Evolutionary conservation across 345 rosid genomes (phyloP).

Genomic region (Schrenkiella parvula): DNA sequence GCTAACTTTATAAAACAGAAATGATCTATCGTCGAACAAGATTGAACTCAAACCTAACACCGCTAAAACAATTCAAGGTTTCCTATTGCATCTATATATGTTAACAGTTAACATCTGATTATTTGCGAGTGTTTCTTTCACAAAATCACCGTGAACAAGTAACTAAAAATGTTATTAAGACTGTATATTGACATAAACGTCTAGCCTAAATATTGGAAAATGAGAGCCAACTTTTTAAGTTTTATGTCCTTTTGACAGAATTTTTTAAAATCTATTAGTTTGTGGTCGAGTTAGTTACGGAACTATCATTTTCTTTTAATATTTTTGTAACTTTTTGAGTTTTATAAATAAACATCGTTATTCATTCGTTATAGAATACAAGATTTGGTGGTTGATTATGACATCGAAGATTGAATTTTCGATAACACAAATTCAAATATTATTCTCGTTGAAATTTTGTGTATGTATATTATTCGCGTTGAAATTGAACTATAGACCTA

Average conservation of each 20-base stretch:
- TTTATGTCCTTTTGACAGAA: conserved; percentile 2
- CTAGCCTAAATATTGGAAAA: conserved; percentile 12
- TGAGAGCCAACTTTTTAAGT: not conserved
- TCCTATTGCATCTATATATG: not conserved
- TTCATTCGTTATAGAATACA: not conserved
- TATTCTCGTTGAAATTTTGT: too few species aligned
- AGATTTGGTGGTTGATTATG: conserved; percentile 26
- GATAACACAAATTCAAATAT: not conserved
- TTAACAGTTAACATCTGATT: not conserved
- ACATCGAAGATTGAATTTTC: conserved; percentile 1
- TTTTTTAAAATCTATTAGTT: not conserved
- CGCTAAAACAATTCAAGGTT: not conserved
- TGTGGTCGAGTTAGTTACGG: conserved; percentile 27
- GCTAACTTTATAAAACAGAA: not conserved
- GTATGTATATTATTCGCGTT: not conserved
- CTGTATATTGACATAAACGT: conserved; percentile 2
- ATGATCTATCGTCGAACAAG: not conserved
- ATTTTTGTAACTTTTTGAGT: not conserved
- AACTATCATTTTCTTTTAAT: conserved; percentile 7
- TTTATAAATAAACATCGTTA: conserved; percentile 27
- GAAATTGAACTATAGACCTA: not conserved
- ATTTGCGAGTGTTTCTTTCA: not conserved
- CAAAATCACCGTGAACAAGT: not conserved
- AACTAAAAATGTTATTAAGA: not conserved
- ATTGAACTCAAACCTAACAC: not conserved